phyloP scores from a whole-genome alignment of 176 grass and related monocot genomes.

The Pharus latifolius region DNA sequence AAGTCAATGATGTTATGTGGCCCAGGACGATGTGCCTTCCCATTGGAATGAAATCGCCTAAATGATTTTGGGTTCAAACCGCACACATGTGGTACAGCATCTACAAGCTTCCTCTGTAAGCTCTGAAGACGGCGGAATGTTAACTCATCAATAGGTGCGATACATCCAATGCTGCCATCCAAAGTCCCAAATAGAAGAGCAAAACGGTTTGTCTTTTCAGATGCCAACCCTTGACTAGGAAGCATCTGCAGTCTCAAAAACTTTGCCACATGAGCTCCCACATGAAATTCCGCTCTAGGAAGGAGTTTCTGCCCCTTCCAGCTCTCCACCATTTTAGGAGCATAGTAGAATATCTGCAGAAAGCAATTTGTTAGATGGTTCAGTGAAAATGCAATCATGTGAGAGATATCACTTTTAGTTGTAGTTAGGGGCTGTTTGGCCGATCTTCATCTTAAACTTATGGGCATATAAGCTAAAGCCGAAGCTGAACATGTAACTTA shows the following conservation, averaged over 20 bases:
- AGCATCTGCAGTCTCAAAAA: constrained; percentile 91
- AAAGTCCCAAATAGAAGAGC: constrained; percentile 75
- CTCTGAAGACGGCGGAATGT: constrained; percentile 73
- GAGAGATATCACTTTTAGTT: neutral
- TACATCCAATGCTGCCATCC: constrained; percentile 91
- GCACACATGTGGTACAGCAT: constrained; percentile 62
- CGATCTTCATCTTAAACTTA: too few species aligned
- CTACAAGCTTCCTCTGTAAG: constrained; percentile 73
- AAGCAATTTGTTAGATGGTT: constrained; percentile 3
- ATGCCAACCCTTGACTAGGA: constrained; percentile 36
- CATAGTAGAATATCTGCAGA: constrained; percentile 91
- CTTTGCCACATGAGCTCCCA: constrained; percentile 63
- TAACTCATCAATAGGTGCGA: constrained; percentile 81
- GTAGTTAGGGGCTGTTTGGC: too few species aligned
- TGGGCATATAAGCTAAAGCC: too few species aligned
- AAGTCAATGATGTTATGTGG: constrained; percentile 87
- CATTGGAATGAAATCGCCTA: constrained; percentile 61
- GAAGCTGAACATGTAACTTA: too few species aligned
- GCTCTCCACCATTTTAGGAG: constrained; percentile 86
- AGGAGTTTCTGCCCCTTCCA: constrained; percentile 98
- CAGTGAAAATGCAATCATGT: neutral
- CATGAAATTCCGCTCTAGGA: constrained; percentile 76
- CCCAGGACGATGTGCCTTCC: constrained; percentile 79
- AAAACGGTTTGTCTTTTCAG: constrained; percentile 86
- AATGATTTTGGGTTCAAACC: constrained; percentile 84